Conservation (phyloP, 306 rosid species). For the Morella rubra region DNA sequence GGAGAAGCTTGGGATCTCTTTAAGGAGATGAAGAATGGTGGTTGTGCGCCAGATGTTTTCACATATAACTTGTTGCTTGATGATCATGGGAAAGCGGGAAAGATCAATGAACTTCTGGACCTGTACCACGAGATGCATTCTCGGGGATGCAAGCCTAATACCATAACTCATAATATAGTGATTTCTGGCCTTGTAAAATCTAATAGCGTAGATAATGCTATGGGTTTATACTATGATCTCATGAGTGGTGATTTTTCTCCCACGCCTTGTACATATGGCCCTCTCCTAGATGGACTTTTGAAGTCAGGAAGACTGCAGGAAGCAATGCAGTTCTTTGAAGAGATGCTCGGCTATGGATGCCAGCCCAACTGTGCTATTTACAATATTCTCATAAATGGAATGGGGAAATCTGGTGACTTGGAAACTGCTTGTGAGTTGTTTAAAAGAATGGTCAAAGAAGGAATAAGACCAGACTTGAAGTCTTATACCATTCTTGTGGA, state of each 20-base stretch:
- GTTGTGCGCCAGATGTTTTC: constrained; percentile 69
- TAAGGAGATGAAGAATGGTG: constrained; percentile 70
- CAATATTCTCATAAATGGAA: constrained; percentile 89
- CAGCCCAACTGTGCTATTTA: constrained; percentile 75
- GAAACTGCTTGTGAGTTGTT: constrained; percentile 67
- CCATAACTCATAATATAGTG: constrained; percentile 71
- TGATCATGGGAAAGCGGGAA: constrained; percentile 73
- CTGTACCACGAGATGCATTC: constrained; percentile 69
- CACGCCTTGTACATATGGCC: constrained; percentile 91
- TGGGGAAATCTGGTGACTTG: constrained; percentile 69
- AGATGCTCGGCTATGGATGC: constrained; percentile 76
- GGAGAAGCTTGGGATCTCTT: constrained; percentile 66
- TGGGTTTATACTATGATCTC: constrained; percentile 75
- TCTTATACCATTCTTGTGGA: constrained; percentile 86
- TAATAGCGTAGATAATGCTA: constrained; percentile 53
- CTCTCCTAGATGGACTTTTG: constrained; percentile 78
- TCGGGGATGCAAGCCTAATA: constrained; percentile 76
- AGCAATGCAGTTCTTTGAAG: constrained; percentile 76
- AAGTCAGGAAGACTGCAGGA: constrained; percentile 76
- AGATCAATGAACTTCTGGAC: constrained; percentile 58
- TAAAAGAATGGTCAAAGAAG: constrained; percentile 75
- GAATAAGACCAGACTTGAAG: constrained; percentile 86
- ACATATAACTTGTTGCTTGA: constrained; percentile 90
- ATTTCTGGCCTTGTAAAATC: constrained; percentile 76
- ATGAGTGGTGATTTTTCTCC: constrained; percentile 78